These are phyloP conservation scores for Mortierella sp. DNA, from an alignment of 371 early-diverging fungal species.

Conservation along the genomic window DNA sequence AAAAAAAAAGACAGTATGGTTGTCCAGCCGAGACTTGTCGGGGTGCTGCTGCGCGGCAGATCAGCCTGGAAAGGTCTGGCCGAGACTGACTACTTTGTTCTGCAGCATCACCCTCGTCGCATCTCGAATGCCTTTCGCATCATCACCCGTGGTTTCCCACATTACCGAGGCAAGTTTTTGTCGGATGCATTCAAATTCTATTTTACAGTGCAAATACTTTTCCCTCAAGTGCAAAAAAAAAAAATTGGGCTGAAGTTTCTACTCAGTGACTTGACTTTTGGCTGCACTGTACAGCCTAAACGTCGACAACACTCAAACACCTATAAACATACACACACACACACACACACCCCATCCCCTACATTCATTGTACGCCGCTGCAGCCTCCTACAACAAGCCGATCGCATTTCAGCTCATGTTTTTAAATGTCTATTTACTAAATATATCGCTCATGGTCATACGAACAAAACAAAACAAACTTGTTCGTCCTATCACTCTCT, in stretches of 20 bases:
- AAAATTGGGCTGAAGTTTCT: background rate
- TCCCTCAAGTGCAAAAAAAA: no score
- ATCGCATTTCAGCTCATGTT: background rate
- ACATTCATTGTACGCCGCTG: no score
- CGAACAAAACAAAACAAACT: background rate
- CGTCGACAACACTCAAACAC: no score
- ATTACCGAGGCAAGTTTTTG: constrained; percentile 45
- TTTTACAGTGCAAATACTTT: background rate
- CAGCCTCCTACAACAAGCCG: no score
- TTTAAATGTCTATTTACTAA: no score
- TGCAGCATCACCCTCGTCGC: constrained; percentile 51
- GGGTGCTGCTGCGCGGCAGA: constrained; percentile 46
- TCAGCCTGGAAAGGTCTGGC: constrained; percentile 50
- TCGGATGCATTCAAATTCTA: background rate
- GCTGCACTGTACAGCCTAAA: no score
- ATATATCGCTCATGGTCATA: background rate
- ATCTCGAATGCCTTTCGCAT: constrained; percentile 34
- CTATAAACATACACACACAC: no score
- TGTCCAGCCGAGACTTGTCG: constrained; percentile 49
- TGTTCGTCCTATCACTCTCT: background rate
- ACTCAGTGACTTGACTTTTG: no score
- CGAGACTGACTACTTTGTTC: constrained; percentile 55
- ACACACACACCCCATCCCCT: no score
- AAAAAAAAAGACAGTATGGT: constrained; percentile 22
- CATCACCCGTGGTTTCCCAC: constrained; percentile 58